phyloP scores from a whole-genome alignment of 2,329 filamentous ascomycete genomes.

The Metarhizium brunneum region DNA sequence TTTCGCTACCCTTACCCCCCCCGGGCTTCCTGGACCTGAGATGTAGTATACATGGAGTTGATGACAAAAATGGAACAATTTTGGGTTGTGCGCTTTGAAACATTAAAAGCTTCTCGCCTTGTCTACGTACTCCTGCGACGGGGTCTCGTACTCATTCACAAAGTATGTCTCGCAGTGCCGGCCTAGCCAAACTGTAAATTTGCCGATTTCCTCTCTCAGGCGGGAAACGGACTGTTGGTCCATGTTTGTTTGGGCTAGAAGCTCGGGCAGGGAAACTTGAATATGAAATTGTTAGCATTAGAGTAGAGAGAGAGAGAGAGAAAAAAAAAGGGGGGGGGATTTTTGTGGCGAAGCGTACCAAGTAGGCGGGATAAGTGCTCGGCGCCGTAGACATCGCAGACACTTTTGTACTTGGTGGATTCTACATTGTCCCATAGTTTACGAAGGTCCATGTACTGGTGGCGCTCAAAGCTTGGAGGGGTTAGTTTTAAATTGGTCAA shows the following conservation, averaged over 20 bases:
- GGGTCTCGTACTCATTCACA: conserved; percentile 63
- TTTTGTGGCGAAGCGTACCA: conserved; percentile 44
- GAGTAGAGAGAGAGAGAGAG: neutral
- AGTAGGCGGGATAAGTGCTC: conserved; percentile 87
- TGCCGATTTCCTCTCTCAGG: conserved; percentile 78
- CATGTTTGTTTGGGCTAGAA: conserved; percentile 97
- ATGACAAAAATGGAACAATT: too few relatives aligned
- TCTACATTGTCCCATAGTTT: conserved; percentile 57
- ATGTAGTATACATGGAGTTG: neutral
- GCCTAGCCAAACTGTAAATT: conserved; percentile 77
- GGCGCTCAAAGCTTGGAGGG: conserved; percentile 68
- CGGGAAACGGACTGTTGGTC: conserved; percentile 83
- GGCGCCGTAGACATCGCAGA: conserved; percentile 79
- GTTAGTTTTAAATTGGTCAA: neutral
- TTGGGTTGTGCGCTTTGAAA: neutral
- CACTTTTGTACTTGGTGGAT: conserved; percentile 58
- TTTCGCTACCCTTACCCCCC: neutral
- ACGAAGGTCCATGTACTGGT: conserved; percentile 73
- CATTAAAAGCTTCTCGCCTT: conserved; percentile 43
- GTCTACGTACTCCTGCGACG: conserved; percentile 62
- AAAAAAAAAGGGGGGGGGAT: too few relatives aligned
- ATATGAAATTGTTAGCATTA: neutral
- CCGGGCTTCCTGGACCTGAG: neutral
- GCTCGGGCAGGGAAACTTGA: conserved; percentile 78
- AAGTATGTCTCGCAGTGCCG: conserved; percentile 74